phyloP scores from a whole-genome alignment of 2,329 filamentous ascomycete genomes.

The Arachnomyces sp. region DNA sequence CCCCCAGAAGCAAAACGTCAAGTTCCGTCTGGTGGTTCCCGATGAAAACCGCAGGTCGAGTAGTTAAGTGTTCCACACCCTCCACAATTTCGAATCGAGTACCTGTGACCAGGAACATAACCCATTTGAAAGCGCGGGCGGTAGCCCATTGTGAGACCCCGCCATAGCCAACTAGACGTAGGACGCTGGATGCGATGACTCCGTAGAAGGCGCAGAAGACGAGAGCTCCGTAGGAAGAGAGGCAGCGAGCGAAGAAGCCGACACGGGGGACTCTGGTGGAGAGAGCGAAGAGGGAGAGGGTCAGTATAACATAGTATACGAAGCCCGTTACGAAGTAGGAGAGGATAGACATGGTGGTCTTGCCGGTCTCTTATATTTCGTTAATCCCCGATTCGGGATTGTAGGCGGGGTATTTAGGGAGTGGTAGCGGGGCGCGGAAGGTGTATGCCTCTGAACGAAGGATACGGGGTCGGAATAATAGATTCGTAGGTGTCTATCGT shows the following conservation, averaged over 20 bases:
- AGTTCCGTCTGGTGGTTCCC: constrained; percentile 96
- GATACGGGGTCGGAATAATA: too few relatives aligned
- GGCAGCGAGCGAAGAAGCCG: constrained; percentile 39
- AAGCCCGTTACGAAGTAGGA: constrained; percentile 52
- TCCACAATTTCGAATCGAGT: constrained; percentile 64
- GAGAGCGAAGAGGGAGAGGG: constrained; percentile 41
- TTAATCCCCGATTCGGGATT: constrained; percentile 12
- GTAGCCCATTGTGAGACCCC: constrained; percentile 79
- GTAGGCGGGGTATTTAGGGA: constrained; percentile 41
- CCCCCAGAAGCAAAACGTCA: constrained; percentile 83
- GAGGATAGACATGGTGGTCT: constrained; percentile 51
- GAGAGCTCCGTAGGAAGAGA: constrained; percentile 39
- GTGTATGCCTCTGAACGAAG: too few relatives aligned
- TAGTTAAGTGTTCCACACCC: constrained; percentile 56
- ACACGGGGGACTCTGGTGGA: constrained; percentile 35
- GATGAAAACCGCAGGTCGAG: constrained; percentile 79
- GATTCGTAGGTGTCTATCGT: too few relatives aligned
- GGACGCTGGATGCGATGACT: constrained; percentile 60
- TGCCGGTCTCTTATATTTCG: too few relatives aligned
- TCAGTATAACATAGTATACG: constrained; percentile 55
- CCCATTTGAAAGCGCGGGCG: constrained; percentile 68
- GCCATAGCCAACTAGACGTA: constrained; percentile 63
- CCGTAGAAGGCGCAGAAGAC: constrained; percentile 58
- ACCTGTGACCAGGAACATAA: constrained; percentile 67
- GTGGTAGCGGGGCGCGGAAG: too few relatives aligned